These are phyloP conservation scores for Coleophoma cylindrospora DNA, from an alignment of 2,329 filamentous ascomycete genomes.

Conservation along the genomic window DNA sequence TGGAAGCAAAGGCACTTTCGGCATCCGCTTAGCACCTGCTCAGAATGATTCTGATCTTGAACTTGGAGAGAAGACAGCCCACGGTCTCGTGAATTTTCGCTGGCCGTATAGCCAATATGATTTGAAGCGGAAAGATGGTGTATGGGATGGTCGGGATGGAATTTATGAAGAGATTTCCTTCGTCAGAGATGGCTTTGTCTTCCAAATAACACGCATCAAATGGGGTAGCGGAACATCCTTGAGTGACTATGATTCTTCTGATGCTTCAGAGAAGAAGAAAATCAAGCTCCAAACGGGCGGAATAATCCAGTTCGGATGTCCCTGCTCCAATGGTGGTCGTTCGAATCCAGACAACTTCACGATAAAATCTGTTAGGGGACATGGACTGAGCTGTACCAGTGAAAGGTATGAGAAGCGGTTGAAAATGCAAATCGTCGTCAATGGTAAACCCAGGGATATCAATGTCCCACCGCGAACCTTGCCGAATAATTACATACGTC, in stretches of 20 bases:
- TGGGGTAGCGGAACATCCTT: constrained; percentile 11
- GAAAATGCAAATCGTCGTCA: constrained; percentile 9
- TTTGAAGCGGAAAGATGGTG: constrained; percentile 4
- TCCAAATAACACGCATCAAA: constrained; percentile 12
- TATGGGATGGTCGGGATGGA: constrained; percentile 4
- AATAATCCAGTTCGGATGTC: constrained; percentile 13
- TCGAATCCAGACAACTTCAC: constrained; percentile 6
- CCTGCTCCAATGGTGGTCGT: constrained; percentile 11
- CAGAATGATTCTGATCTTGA: constrained; percentile 6
- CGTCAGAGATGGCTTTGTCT: constrained; percentile 8
- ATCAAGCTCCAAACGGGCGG: constrained; percentile 8
- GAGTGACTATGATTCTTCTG: constrained; percentile 8
- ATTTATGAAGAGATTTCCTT: constrained; percentile 14
- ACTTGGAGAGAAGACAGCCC: constrained; percentile 9
- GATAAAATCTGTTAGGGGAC: neutral
- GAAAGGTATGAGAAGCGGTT: constrained; percentile 7
- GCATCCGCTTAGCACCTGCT: constrained; percentile 5
- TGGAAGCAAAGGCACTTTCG: constrained; percentile 13
- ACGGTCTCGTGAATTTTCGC: constrained; percentile 14
- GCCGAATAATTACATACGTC: constrained; percentile 3
- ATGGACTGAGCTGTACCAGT: constrained; percentile 7
- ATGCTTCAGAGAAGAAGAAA: constrained; percentile 4
- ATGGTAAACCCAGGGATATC: constrained; percentile 3
- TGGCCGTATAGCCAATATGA: constrained; percentile 15
- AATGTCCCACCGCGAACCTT: constrained; percentile 1